phyloP scores from a whole-genome alignment of 441 rosid species.

The Breynia disticha region DNA sequence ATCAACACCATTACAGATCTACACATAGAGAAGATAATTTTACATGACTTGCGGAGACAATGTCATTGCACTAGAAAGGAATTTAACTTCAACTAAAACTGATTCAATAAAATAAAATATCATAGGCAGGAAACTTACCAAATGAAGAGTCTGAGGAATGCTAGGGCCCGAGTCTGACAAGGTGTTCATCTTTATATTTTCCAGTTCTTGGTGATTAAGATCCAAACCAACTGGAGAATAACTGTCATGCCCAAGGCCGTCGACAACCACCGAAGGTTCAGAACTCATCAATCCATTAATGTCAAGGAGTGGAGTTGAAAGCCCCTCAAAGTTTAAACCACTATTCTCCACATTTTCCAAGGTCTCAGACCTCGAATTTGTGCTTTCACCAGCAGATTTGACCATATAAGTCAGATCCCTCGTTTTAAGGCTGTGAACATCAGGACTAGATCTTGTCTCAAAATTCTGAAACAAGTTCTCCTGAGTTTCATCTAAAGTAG shows the following conservation, averaged over 20 bases:
- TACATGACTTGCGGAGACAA: constrained; percentile 11
- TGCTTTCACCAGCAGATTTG: constrained; percentile 34
- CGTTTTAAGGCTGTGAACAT: constrained; percentile 34
- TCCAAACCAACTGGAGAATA: constrained; percentile 37
- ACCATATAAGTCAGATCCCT: constrained; percentile 40
- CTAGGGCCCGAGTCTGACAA: constrained; percentile 56
- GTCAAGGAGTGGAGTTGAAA: constrained; percentile 39
- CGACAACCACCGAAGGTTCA: constrained; percentile 33
- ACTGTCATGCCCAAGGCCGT: constrained; percentile 32
- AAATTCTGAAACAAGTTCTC: constrained; percentile 57
- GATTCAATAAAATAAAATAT: not conserved
- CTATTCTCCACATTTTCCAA: constrained; percentile 38
- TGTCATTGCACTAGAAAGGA: too few relatives aligned
- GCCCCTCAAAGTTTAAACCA: constrained; percentile 33
- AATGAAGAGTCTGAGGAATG: constrained; percentile 91
- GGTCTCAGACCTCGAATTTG: constrained; percentile 29
- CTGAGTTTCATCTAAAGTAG: constrained; percentile 52
- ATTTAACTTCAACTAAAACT: not conserved
- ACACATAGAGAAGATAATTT: constrained; percentile 14
- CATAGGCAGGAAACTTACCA: constrained; percentile 39
- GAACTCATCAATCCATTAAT: constrained; percentile 38
- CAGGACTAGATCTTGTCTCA: constrained; percentile 42
- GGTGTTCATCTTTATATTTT: constrained; percentile 44
- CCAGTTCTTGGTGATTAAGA: constrained; percentile 37
- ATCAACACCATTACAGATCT: constrained; percentile 66